phyloP scores from a whole-genome alignment of 1,284 basidiomycete genomes.

The Malassezia caprae region DNA sequence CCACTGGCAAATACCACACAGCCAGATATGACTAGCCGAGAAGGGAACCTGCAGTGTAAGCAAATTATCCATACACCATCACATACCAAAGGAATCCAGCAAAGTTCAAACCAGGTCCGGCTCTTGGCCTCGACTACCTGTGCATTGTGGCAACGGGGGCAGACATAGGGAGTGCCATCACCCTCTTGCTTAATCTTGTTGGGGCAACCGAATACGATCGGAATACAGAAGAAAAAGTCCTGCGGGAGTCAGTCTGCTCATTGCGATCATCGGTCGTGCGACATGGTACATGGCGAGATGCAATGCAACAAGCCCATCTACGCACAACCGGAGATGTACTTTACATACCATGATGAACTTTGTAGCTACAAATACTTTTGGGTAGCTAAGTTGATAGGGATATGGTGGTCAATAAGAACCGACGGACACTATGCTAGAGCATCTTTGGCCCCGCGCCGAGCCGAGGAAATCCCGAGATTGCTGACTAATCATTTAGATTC shows the following conservation, averaged over 20 bases:
- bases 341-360: neutral
- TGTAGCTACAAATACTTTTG: neutral
- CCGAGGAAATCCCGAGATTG: neutral
- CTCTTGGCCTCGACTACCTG: constrained; percentile 40
- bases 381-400: neutral
- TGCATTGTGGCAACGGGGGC: constrained; percentile 44
- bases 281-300: neutral
- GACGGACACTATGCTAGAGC: neutral
- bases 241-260: neutral
- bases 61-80: neutral
- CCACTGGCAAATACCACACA: constrained; percentile 46
- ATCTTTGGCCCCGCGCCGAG: neutral
- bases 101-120: constrained; percentile 44
- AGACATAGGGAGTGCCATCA: constrained; percentile 35
- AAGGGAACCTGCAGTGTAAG: constrained; percentile 24
- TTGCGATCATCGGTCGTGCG: neutral
- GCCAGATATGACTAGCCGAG: constrained; percentile 33
- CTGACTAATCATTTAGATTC: neutral
- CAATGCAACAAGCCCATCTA: neutral
- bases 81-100: constrained; percentile 41
- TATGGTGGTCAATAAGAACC: neutral
- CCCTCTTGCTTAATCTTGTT: constrained; percentile 45
- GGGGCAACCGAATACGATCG: constrained; percentile 42
- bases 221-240: constrained; percentile 41
- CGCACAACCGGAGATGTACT: neutral